Conservation (phyloP, 768 basidiomycete genomes). For the Paxillus rubicundulus region DNA sequence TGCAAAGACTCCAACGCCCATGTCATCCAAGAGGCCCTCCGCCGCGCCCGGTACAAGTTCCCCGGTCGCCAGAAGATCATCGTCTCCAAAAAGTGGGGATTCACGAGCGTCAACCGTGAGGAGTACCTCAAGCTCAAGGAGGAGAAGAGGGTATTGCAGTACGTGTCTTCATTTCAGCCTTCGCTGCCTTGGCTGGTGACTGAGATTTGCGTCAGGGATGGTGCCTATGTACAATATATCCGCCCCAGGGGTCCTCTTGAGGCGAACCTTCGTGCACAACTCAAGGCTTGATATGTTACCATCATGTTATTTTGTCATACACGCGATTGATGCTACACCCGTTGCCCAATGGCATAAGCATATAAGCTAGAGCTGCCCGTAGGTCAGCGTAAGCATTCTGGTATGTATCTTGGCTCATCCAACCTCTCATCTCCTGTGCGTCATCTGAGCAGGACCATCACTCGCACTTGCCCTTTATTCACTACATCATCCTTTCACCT, state of each 20-base stretch:
- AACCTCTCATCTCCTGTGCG: too few species aligned
- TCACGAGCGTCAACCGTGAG: constrained; percentile 89
- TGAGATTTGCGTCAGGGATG: constrained; percentile 56
- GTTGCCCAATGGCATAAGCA: constrained; percentile 18
- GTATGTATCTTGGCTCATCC: neutral
- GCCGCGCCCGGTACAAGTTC: constrained; percentile 99
- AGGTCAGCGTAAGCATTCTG: constrained; percentile 9
- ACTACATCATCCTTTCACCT: constrained; percentile 59
- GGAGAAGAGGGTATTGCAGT: constrained; percentile 88
- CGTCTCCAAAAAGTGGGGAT: constrained; percentile 97
- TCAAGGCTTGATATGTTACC: constrained; percentile 54
- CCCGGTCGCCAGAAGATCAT: constrained; percentile 98
- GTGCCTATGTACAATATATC: constrained; percentile 94
- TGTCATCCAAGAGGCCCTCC: constrained; percentile 94
- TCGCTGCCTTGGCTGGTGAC: neutral
- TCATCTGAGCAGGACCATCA: neutral
- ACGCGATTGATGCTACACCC: constrained; percentile 17
- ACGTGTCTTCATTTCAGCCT: constrained; percentile 33
- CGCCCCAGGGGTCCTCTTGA: constrained; percentile 83
- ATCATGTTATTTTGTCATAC: constrained; percentile 18
- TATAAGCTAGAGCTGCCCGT: constrained; percentile 5
- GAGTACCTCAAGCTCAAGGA: constrained; percentile 88
- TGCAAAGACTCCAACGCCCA: constrained; percentile 85
- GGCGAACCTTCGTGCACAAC: constrained; percentile 80
- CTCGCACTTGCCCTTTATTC: constrained; percentile 57